phyloP scores from a whole-genome alignment of 2,329 filamentous ascomycete genomes.

The Colletotrichum tamarilloi region DNA sequence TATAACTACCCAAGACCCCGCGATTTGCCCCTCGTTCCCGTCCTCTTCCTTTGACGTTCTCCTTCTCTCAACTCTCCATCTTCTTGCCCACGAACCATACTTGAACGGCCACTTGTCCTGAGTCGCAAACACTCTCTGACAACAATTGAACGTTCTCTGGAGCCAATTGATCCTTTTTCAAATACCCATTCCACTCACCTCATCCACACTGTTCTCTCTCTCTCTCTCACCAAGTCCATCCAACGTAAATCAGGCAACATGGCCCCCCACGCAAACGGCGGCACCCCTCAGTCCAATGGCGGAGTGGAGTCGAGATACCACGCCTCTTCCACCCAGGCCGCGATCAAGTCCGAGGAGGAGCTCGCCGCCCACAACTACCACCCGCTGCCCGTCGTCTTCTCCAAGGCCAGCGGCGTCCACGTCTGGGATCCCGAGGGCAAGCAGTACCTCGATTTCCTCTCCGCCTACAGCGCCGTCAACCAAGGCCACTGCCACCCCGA shows the following conservation, averaged over 20 bases:
- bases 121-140: slow-evolving; percentile 22
- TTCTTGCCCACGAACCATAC: slow-evolving; percentile 16
- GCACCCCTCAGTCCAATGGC: slow-evolving; percentile 45
- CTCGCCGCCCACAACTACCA: slow-evolving; percentile 99
- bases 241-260: slow-evolving; percentile 50
- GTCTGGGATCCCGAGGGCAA: slow-evolving; percentile 98
- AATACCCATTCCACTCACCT: slow-evolving; percentile 7
- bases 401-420: slow-evolving; percentile 83
- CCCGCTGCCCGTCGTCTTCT: slow-evolving; percentile 93
- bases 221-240: background rate
- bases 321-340: slow-evolving; percentile 79
- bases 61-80: slow-evolving; percentile 11
- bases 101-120: slow-evolving; percentile 28
- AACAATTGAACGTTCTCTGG: slow-evolving; percentile 19
- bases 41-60: slow-evolving; percentile 24
- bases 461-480: slow-evolving; percentile 97
- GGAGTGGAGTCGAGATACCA: slow-evolving; percentile 65
- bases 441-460: slow-evolving; percentile 97
- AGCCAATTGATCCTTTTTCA: slow-evolving; percentile 26
- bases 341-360: slow-evolving; percentile 83
- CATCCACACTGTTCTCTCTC: background rate
- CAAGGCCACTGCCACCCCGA: slow-evolving; percentile 98
- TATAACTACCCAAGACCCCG: slow-evolving; percentile 34
- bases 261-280: slow-evolving; percentile 68
- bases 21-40: slow-evolving; percentile 36